Evolutionary conservation across 768 basidiomycete genomes (phyloP).

Genomic region (Collybiopsis confluens): DNA sequence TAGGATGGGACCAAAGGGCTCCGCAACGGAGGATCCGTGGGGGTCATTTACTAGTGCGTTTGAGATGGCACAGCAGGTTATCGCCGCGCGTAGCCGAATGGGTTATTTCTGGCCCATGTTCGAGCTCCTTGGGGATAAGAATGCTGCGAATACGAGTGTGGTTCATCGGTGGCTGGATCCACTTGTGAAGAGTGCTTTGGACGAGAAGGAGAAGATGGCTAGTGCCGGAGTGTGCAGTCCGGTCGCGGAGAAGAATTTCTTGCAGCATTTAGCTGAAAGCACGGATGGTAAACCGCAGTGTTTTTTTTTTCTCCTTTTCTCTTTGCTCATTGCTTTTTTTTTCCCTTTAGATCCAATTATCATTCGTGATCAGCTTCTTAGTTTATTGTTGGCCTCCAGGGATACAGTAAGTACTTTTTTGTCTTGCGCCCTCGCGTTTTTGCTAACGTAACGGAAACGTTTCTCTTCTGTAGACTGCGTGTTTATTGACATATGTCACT

Average conservation of each 20-base stretch:
- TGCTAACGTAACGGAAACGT: no score
- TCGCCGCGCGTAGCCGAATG: conserved; percentile 45
- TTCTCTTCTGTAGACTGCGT: conserved; percentile 67
- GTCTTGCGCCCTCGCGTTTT: no score
- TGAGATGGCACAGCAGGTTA: conserved; percentile 48
- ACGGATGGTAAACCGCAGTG: no score
- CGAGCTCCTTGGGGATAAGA: conserved; percentile 55
- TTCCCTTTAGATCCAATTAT: conserved; percentile 47
- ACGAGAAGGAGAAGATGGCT: conserved; percentile 35
- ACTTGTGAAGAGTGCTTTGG: conserved; percentile 50
- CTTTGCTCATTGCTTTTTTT: neutral
- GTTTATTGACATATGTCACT: conserved; percentile 61
- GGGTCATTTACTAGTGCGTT: conserved; percentile 61
- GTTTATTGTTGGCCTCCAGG: conserved; percentile 69
- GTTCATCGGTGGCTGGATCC: conserved; percentile 63
- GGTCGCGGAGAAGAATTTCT: conserved; percentile 54
- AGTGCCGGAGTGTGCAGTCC: conserved; percentile 33
- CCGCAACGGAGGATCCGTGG: conserved; percentile 55
- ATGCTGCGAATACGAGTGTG: conserved; percentile 40
- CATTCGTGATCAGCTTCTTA: conserved; percentile 76
- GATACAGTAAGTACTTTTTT: conserved; percentile 80
- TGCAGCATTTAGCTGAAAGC: conserved; percentile 63
- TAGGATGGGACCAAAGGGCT: conserved; percentile 51
- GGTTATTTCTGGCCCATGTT: conserved; percentile 59
- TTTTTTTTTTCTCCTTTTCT: no score